Conservation (phyloP, 495 filamentous ascomycete species). For the Penicillium angulare region DNA sequence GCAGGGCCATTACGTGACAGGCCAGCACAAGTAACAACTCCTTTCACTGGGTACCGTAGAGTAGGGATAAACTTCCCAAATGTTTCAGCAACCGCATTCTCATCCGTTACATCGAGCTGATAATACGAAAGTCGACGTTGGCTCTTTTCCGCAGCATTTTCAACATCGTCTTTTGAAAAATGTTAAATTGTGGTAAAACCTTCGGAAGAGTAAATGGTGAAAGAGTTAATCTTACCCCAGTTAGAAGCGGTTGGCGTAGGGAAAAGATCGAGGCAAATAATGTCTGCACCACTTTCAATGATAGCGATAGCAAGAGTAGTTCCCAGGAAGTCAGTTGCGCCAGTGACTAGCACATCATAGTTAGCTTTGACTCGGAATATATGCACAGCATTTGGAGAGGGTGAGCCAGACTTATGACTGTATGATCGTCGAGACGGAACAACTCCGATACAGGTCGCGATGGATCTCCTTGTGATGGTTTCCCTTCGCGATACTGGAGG, state of each 20-base stretch:
- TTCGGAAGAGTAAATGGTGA: not conserved
- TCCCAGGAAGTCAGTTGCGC: conserved; percentile 62
- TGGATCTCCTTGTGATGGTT: conserved; percentile 11
- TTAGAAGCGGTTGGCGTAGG: conserved; percentile 28
- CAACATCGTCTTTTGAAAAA: conserved; percentile 40
- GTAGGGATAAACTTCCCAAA: conserved; percentile 40
- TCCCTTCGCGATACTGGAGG: conserved; percentile 7
- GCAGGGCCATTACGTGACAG: conserved; percentile 60
- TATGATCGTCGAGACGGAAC: conserved; percentile 12
- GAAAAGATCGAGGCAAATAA: conserved; percentile 60
- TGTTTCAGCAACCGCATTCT: conserved; percentile 53
- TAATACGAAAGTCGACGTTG: conserved; percentile 40
- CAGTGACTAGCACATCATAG: conserved; percentile 43
- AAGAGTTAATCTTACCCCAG: conserved; percentile 5
- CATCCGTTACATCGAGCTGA: conserved; percentile 58
- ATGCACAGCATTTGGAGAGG: too few species aligned
- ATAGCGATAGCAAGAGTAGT: conserved; percentile 55
- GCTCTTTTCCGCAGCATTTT: conserved; percentile 28
- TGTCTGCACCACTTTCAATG: conserved; percentile 61
- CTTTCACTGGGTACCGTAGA: conserved; percentile 60
- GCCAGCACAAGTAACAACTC: conserved; percentile 76
- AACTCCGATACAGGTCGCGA: conserved; percentile 11
- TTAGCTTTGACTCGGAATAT: too few species aligned
- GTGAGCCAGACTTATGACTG: conserved; percentile 10
- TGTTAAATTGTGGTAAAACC: not conserved